Conservation (phyloP, 805 yeast genomes). For the Ogataea dorogensis region DNA sequence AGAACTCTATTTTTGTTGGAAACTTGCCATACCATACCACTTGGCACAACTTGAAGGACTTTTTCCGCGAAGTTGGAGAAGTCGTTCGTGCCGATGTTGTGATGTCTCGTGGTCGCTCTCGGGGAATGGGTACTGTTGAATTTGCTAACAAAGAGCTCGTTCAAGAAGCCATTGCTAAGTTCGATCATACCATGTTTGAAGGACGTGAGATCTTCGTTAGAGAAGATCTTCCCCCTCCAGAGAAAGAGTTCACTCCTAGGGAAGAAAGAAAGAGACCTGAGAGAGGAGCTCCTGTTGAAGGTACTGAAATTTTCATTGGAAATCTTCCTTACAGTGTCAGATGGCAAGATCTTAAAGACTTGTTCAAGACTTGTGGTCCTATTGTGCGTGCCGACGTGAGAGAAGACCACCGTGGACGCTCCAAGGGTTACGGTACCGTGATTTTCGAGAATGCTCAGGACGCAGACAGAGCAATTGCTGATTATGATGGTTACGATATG, state of each 20-base stretch:
- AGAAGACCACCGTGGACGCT: conserved; percentile 63
- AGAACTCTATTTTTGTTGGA: conserved; percentile 70
- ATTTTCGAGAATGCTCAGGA: conserved; percentile 63
- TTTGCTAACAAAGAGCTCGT: conserved; percentile 66
- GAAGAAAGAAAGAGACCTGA: conserved; percentile 21
- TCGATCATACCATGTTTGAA: conserved; percentile 59
- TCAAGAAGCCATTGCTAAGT: conserved; percentile 64
- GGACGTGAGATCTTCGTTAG: conserved; percentile 87
- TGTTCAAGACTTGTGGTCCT: conserved; percentile 73
- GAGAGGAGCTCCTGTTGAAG: conserved; percentile 30
- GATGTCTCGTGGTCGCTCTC: conserved; percentile 70
- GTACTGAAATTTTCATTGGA: conserved; percentile 67
- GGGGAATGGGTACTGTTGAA: conserved; percentile 93
- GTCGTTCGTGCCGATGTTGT: conserved; percentile 83
- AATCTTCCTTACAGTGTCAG: conserved; percentile 78
- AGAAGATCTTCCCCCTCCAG: conserved; percentile 86
- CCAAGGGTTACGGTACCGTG: conserved; percentile 86
- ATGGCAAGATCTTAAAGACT: conserved; percentile 85
- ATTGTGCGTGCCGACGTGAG: conserved; percentile 83
- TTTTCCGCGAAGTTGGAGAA: conserved; percentile 59
- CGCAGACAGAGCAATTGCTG: conserved; percentile 68
- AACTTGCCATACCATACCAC: conserved; percentile 67
- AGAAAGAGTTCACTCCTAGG: conserved; percentile 33
- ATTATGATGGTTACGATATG: conserved; percentile 64
- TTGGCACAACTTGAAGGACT: conserved; percentile 56